A percentile compares a stretch with the other conserved stretches of the same genome.
Conservation (phyloP, 305 asterid species). For the Ilex paraguariensis region DNA sequence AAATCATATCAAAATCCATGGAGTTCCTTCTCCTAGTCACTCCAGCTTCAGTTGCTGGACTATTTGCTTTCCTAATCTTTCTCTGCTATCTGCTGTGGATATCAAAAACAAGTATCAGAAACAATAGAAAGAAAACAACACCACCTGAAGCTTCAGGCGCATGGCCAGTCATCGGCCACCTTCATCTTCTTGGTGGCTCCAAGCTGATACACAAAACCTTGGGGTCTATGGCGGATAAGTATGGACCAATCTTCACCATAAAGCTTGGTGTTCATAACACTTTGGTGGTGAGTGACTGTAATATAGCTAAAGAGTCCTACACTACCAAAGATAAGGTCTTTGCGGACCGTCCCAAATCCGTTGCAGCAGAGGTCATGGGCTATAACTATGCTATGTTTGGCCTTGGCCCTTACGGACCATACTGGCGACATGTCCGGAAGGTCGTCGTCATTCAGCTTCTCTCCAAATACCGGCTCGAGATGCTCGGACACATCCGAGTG, state of each 20-base stretch:
- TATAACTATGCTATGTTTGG: conserved; percentile 31
- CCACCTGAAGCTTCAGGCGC: too few species aligned
- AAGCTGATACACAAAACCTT: too few species aligned
- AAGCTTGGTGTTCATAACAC: neutral
- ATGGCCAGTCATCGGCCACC: too few species aligned
- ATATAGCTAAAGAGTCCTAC: neutral
- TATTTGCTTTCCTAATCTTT: too few species aligned
- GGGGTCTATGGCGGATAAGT: neutral
- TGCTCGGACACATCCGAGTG: neutral
- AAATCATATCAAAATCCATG: too few species aligned
- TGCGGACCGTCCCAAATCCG: conserved; percentile 17
- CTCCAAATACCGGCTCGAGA: neutral
- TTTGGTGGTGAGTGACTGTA: neutral
- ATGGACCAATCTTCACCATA: neutral
- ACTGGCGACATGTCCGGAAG: conserved; percentile 42
- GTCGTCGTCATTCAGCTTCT: conserved; percentile 17
- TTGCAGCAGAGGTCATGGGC: conserved; percentile 21
- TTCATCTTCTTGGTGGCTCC: too few species aligned
- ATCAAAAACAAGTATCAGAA: too few species aligned
- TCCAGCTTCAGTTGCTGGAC: too few species aligned
- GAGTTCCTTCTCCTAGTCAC: too few species aligned
- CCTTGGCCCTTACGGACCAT: conserved; percentile 17
- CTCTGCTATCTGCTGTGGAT: too few species aligned
- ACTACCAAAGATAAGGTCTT: conserved; percentile 20
- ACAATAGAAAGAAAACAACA: too few species aligned